phyloP scores from a whole-genome alignment of 768 basidiomycete species.

The Psilocybe cubensis region DNA sequence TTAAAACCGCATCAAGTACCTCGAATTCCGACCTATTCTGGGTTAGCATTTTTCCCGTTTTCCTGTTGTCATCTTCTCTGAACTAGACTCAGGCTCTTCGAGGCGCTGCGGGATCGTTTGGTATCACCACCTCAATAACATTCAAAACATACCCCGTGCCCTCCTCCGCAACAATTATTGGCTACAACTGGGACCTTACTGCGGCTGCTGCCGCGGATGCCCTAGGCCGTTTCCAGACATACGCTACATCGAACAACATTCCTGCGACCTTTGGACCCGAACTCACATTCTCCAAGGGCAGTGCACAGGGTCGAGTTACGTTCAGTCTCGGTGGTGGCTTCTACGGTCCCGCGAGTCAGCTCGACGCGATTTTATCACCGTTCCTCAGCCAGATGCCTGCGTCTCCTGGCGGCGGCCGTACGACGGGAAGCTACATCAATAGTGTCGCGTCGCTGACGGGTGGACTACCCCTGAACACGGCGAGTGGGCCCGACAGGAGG shows the following conservation, averaged over 20 bases:
- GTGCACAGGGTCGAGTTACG: constrained; percentile 26
- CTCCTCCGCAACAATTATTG: constrained; percentile 32
- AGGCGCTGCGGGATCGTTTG: constrained; percentile 40
- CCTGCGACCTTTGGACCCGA: constrained; percentile 35
- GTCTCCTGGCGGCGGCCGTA: constrained; percentile 12
- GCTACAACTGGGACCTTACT: constrained; percentile 39
- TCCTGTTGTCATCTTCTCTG: not conserved
- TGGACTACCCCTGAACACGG: constrained; percentile 22
- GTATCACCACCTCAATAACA: constrained; percentile 37
- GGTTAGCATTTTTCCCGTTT: constrained; percentile 10
- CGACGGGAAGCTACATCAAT: constrained; percentile 31
- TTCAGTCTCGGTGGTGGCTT: constrained; percentile 33
- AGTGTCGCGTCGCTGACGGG: constrained; percentile 30
- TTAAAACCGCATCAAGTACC: constrained; percentile 17
- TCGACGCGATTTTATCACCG: constrained; percentile 28
- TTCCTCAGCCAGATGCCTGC: constrained; percentile 30
- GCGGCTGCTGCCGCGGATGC: constrained; percentile 31
- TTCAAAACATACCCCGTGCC: constrained; percentile 38
- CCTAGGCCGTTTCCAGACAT: constrained; percentile 36
- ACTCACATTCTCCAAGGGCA: constrained; percentile 29
- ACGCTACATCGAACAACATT: constrained; percentile 30
- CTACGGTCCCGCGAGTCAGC: constrained; percentile 26
- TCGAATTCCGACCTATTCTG: constrained; percentile 27
- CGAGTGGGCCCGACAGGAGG: constrained; percentile 28
- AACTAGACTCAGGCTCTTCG: constrained; percentile 34